Percentiles rank a stretch among this genome's conserved stretches.
phyloP scores from a whole-genome alignment of 306 rosid genomes.

The Albizia julibrissin region DNA sequence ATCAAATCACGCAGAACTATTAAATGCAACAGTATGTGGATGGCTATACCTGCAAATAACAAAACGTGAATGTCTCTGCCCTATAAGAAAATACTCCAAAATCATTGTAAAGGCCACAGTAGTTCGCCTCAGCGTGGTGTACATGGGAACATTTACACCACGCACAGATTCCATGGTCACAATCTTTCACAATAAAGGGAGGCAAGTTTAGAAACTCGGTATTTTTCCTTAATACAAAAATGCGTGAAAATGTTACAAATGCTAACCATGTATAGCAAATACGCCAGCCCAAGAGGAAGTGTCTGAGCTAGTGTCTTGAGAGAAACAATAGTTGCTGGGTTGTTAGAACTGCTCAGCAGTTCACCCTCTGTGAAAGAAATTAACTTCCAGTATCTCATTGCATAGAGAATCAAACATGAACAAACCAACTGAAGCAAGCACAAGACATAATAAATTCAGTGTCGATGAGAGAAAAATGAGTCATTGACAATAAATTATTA shows the following conservation, averaged over 20 bases:
- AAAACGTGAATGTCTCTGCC: slow-evolving; percentile 53
- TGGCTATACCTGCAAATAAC: slow-evolving; percentile 58
- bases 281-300: slow-evolving; percentile 66
- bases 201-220: slow-evolving; percentile 7
- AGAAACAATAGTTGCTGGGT: slow-evolving; percentile 49
- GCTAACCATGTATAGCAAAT: slow-evolving; percentile 68
- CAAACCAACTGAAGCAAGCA: slow-evolving; percentile 52
- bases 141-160: slow-evolving; percentile 69
- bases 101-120: slow-evolving; percentile 69
- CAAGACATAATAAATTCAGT: background rate
- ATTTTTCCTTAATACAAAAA: background rate
- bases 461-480: background rate
- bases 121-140: slow-evolving; percentile 75
- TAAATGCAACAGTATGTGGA: slow-evolving; percentile 13
- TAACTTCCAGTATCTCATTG: slow-evolving; percentile 49
- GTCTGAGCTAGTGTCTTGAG: slow-evolving; percentile 49
- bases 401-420: slow-evolving; percentile 56
- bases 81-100: slow-evolving; percentile 59
- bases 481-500: background rate
- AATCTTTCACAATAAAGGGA: slow-evolving; percentile 45
- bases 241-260: background rate
- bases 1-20: background rate
- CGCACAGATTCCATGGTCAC: slow-evolving; percentile 83
- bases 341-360: slow-evolving; percentile 39
- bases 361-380: slow-evolving; percentile 61